These are phyloP conservation scores for Escovopsis sp. DNA, from an alignment of 2,329 filamentous ascomycete genomes.

Conservation along the genomic window DNA sequence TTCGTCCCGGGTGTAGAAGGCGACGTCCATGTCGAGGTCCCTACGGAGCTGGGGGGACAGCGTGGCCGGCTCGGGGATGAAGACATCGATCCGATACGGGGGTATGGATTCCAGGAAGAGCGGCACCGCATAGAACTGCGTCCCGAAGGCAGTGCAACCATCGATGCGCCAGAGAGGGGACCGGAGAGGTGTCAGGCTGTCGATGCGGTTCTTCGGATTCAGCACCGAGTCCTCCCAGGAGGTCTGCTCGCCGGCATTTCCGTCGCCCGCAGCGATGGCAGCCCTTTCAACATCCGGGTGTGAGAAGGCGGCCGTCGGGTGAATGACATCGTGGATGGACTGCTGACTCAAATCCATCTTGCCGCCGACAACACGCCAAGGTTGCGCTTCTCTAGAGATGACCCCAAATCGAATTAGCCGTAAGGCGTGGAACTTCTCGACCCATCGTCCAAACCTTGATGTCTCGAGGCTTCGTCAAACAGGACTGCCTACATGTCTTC, in stretches of 20 bases:
- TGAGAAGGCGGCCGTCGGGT: constrained; percentile 41
- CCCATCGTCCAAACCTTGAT: no score
- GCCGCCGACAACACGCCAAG: constrained; percentile 1
- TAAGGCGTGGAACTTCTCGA: background rate
- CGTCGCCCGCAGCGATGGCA: background rate
- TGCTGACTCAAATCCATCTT: constrained; percentile 39
- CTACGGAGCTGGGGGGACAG: constrained; percentile 26
- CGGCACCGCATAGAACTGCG: constrained; percentile 42
- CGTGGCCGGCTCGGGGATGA: constrained; percentile 36
- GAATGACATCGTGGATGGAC: constrained; percentile 40
- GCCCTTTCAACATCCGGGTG: constrained; percentile 2
- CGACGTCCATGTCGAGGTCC: constrained; percentile 31
- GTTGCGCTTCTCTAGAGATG: background rate
- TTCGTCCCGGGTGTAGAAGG: constrained; percentile 41
- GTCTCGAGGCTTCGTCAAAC: no score
- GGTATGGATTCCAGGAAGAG: constrained; percentile 30
- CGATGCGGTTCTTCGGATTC: constrained; percentile 47
- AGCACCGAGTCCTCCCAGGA: constrained; percentile 35
- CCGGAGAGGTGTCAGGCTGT: constrained; percentile 33
- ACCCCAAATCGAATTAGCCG: constrained; percentile 1
- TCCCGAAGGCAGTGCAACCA: constrained; percentile 41
- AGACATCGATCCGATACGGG: constrained; percentile 43
- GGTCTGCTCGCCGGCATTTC: background rate
- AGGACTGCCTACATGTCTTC: no score
- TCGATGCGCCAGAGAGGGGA: constrained; percentile 43